Evolutionary conservation across 2,329 filamentous ascomycete genomes (phyloP), one percentile per base, ranked within the genome.

Genomic region (Hirsutella rhossiliensis): DNA sequence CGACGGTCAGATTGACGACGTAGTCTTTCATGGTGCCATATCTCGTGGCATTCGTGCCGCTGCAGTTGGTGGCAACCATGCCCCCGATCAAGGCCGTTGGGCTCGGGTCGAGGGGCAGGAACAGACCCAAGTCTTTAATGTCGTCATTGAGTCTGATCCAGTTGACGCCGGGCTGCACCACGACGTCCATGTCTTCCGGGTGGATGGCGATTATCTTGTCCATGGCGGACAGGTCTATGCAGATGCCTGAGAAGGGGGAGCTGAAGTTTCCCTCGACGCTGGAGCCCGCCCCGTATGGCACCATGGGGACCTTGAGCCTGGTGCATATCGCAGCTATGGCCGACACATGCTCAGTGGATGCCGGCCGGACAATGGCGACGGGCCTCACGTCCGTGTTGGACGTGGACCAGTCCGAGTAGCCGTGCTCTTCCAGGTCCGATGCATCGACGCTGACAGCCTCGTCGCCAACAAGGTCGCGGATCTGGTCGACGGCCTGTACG

Each of bases 1-100:
- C 82, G 0, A 84, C 80, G 0, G 81, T 86, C 20, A 87, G 58
- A 49, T 80, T 83, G 46, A 86, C 66, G 1, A 86, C 82, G 71
- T 80, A 86, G 50, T 87, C 82, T 51, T 82, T 83, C 82, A 86
- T 86, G 0, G 82, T 84, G 0, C 82, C 82, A 54, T 86, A 86
- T 42, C 80, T 66, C 45, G 75, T 68, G 1, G 75, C 73, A 50
- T 78, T 77, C 1, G 75, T 78, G 0, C 74, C 74, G 43, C 68
- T 79, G 62, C 82, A 86, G 43, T 81, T 82, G 1, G 81, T 84
- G 0, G 78, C 76, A 5, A 86, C 64, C 75, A 78, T 78, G 5
- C 75, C 75, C 2, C 75, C 75, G 18, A 78, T 65, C 48, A 67
- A 65, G 0, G 74, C 75, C 1, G 69, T 72, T 32, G 82, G 82